Base-by-base conservation (phyloP, 2,329 filamentous ascomycete genomes). In the Xylariaceae sp. region DNA sequence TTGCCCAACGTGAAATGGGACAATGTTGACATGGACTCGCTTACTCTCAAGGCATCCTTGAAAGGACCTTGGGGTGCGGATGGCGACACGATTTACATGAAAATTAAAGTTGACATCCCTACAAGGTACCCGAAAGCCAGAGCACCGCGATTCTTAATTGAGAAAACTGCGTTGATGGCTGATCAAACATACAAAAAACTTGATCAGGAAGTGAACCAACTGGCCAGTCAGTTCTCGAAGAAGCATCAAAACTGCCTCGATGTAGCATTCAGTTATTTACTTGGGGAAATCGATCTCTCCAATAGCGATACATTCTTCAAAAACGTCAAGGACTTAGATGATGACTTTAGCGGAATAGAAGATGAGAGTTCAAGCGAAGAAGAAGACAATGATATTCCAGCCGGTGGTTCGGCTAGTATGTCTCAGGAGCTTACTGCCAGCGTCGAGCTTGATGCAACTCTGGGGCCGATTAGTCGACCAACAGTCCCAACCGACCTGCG, bases 361-460 rank as follows among this genome's bases (percentile, higher is more conserved):
- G 88, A 89, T 52, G 91, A 94, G 60, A 93, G 90, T 61, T 97
- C 91, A 3, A 95, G 89, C 64, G 88, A 91, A 58, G 88, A 91
- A 55, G 89, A 92, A 60, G 90, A 92, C 18, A 76, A 76, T 39
- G 76, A 80, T 20, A 80, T 81, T 9, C 77, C 77, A 0, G 68
- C 77, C 2, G 79, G 79, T 3, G 79, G 77, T 15, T 82, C 80
- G 7, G 80, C 78, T 10, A 79, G 81, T 48, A 82, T 86, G 80
- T 86, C 83, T 6, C 83, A 85, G 58, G 83, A 86, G 59, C 73
- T 86, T 18, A 78, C 76, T 36, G 76, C 78, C 7, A 83, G 79
- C 55, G 75, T 74, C 18, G 81, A 83, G 42, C 73, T 77, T 3
- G 81, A 82, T 36, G 78, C 77, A 4, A 78, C 80, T 2, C 72